These are phyloP conservation scores for Sclerotinia nivalis DNA, from an alignment of 2,329 filamentous ascomycete species.

Conservation along the genomic window DNA sequence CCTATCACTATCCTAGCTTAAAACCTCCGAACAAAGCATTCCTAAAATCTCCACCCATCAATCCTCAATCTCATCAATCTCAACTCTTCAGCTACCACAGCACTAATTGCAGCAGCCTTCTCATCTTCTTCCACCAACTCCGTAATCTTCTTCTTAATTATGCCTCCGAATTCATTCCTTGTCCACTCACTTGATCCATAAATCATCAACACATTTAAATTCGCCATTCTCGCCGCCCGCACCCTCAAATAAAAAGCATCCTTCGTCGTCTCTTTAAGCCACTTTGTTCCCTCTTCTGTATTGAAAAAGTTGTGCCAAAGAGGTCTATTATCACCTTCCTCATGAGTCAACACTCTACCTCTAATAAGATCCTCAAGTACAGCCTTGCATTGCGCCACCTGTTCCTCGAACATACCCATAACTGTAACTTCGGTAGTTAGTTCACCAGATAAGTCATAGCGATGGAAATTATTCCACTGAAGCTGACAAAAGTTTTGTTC, in stretches of 20 bases:
- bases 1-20: neutral
- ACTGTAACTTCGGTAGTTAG: neutral
- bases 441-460: neutral
- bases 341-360: neutral
- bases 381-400: neutral
- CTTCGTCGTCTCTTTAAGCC: neutral
- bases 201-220: neutral
- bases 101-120: neutral
- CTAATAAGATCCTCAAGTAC: neutral
- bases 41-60: neutral
- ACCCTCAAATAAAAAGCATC: neutral
- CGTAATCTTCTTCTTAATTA: conserved; percentile 1
- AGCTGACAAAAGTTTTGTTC: neutral
- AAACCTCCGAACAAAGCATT: neutral
- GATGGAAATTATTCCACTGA: neutral
- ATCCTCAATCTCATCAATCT: neutral
- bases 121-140: neutral
- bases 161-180: neutral
- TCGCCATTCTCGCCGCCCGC: neutral
- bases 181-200: conserved; percentile 2
- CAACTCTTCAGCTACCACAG: neutral
- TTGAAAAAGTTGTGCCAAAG: neutral
- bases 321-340: conserved; percentile 5
- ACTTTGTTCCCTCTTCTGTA: neutral
- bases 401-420: neutral